Conservation (phyloP, 73 alveolate genomes). For the Paramecium sexaurelia region DNA sequence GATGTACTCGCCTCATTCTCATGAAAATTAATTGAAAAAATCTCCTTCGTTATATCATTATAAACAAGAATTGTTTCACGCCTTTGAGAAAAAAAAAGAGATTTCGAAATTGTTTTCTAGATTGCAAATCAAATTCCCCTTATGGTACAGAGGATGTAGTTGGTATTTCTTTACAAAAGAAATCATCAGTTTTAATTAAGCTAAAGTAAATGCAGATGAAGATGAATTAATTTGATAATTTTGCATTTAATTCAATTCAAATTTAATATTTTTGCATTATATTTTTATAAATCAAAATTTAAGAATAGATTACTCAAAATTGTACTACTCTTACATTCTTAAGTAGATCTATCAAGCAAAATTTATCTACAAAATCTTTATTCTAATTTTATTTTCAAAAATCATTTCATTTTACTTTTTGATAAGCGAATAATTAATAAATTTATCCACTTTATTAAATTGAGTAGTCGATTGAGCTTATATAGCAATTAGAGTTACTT, state of each 20-base stretch:
- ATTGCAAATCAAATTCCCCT: neutral
- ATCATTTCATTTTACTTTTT: no score
- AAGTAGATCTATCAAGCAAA: no score
- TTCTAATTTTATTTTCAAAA: no score
- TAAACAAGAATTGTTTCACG: neutral
- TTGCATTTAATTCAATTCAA: no score
- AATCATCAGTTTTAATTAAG: neutral
- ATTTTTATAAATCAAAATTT: no score
- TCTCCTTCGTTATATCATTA: neutral
- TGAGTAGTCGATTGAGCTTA: neutral
- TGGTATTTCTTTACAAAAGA: conserved; percentile 21
- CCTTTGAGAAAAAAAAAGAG: neutral
- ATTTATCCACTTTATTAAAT: no score
- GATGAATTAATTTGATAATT: neutral
- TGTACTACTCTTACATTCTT: no score
- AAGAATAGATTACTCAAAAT: no score
- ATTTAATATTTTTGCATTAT: no score
- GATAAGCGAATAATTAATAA: no score
- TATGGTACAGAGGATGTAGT: conserved; percentile 49
- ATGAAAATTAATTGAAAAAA: neutral
- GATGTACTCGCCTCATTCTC: neutral
- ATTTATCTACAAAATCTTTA: no score
- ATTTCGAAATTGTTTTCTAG: neutral
- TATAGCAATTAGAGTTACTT: neutral
- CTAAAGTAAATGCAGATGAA: neutral